These are phyloP conservation scores for Candida labiduridarum DNA, from an alignment of 1,139 yeast species.

Conservation along the genomic window DNA sequence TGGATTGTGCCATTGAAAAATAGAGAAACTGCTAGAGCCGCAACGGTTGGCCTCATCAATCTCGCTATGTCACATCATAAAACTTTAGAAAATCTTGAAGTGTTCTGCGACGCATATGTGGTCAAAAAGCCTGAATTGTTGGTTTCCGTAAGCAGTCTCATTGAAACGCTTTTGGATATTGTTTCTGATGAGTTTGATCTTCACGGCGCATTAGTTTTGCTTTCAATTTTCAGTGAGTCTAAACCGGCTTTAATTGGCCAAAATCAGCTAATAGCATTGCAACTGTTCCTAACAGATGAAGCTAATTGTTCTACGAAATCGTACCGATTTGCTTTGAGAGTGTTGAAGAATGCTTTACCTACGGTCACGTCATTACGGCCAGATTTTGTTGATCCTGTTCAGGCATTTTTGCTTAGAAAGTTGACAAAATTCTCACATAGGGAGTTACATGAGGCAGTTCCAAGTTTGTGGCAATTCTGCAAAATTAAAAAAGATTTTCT, in stretches of 20 bases:
- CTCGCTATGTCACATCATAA: slow-evolving; percentile 37
- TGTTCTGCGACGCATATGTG: slow-evolving; percentile 37
- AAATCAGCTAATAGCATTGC: slow-evolving; percentile 63
- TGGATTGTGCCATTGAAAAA: slow-evolving; percentile 37
- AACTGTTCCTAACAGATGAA: slow-evolving; percentile 60
- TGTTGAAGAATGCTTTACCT: slow-evolving; percentile 54
- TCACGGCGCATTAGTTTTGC: slow-evolving; percentile 42
- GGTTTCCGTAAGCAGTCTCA: neutral
- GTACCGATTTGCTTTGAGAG: slow-evolving; percentile 48
- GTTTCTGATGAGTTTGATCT: slow-evolving; percentile 21
- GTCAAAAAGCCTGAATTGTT: slow-evolving; percentile 24
- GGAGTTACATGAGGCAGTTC: slow-evolving; percentile 71
- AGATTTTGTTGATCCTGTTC: slow-evolving; percentile 53
- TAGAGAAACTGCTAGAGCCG: neutral
- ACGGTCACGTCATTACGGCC: slow-evolving; percentile 48
- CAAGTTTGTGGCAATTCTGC: slow-evolving; percentile 62
- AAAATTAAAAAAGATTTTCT: slow-evolving; percentile 44
- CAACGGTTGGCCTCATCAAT: slow-evolving; percentile 20
- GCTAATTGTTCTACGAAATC: slow-evolving; percentile 34
- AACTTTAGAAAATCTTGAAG: slow-evolving; percentile 41
- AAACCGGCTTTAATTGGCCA: slow-evolving; percentile 57
- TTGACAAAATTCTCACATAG: slow-evolving; percentile 59
- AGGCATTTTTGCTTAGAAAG: slow-evolving; percentile 50
- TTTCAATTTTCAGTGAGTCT: slow-evolving; percentile 56
- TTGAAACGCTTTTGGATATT: slow-evolving; percentile 22